A percentile compares a stretch with the other conserved stretches of the same genome.
phyloP scores from a whole-genome alignment of 2,329 filamentous ascomycete species.

The Verticillium albo-atrum region DNA sequence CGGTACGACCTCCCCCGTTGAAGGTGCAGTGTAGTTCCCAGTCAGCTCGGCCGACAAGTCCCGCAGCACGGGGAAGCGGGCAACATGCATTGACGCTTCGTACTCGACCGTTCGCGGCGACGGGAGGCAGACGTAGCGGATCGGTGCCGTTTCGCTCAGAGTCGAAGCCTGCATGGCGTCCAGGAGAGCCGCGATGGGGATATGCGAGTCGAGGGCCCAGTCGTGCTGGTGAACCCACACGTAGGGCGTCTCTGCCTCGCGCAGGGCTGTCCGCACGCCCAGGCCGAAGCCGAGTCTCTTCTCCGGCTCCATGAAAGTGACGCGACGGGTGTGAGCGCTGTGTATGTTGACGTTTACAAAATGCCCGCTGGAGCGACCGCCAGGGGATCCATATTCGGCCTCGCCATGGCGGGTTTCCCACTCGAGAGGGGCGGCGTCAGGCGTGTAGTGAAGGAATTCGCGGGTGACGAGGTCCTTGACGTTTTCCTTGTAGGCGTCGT shows the following conservation, averaged over 20 bases:
- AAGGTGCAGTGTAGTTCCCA: not conserved
- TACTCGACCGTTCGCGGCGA: constrained; percentile 48
- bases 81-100: constrained; percentile 41
- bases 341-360: constrained; percentile 21
- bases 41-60: constrained; percentile 32
- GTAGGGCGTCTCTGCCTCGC: constrained; percentile 41
- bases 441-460: not conserved
- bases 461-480: constrained; percentile 33
- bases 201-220: constrained; percentile 41
- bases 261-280: constrained; percentile 46
- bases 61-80: constrained; percentile 34
- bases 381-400: constrained; percentile 45
- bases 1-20: constrained; percentile 25
- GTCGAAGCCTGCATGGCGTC: constrained; percentile 34
- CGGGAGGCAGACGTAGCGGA: constrained; percentile 50
- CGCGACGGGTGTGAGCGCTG: constrained; percentile 24
- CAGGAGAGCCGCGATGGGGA: constrained; percentile 40
- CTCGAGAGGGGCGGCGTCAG: not conserved
- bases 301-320: constrained; percentile 45
- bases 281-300: constrained; percentile 48
- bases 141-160: constrained; percentile 19
- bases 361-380: constrained; percentile 10
- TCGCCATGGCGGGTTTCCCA: constrained; percentile 18
- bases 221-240: constrained; percentile 57
- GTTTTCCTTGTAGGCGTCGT: constrained; percentile 40